phyloP scores from a whole-genome alignment of 2,329 filamentous ascomycete genomes.

The Clonostachys solani region DNA sequence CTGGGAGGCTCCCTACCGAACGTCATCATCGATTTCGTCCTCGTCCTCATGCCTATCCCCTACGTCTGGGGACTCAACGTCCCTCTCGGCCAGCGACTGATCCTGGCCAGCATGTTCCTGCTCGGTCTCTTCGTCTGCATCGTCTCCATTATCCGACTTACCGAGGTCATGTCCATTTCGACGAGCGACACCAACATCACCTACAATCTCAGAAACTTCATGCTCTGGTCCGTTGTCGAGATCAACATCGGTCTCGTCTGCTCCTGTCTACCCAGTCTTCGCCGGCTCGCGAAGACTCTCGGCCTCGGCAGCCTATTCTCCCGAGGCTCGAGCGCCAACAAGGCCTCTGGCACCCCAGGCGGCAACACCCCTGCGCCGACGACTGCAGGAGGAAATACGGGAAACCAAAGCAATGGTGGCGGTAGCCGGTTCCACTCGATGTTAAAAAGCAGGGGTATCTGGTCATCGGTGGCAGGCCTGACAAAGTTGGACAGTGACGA shows the following conservation, averaged over 20 bases:
- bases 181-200: background rate
- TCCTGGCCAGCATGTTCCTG: slow-evolving; percentile 28
- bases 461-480: background rate
- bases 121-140: slow-evolving; percentile 28
- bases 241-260: slow-evolving; percentile 29
- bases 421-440: too few species aligned
- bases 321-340: background rate
- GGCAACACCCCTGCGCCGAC: too few species aligned
- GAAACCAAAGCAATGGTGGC: too few species aligned
- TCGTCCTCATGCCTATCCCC: slow-evolving; percentile 37
- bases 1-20: background rate
- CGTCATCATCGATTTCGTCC: slow-evolving; percentile 36
- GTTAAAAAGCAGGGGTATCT: too few species aligned
- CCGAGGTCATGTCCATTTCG: background rate
- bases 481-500: background rate
- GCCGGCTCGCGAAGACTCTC: slow-evolving; percentile 14
- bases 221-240: slow-evolving; percentile 25
- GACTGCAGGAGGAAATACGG: too few species aligned
- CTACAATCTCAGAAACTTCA: background rate
- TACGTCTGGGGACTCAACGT: slow-evolving; percentile 38
- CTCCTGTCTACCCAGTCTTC: slow-evolving; percentile 22
- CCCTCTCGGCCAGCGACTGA: slow-evolving; percentile 25
- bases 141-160: slow-evolving; percentile 22
- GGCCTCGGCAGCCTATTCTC: background rate
- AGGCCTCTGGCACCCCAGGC: too few species aligned